These are phyloP conservation scores for Suhomyces tanzawaensis DNA, from an alignment of 805 yeast species.

Conservation along the genomic window DNA sequence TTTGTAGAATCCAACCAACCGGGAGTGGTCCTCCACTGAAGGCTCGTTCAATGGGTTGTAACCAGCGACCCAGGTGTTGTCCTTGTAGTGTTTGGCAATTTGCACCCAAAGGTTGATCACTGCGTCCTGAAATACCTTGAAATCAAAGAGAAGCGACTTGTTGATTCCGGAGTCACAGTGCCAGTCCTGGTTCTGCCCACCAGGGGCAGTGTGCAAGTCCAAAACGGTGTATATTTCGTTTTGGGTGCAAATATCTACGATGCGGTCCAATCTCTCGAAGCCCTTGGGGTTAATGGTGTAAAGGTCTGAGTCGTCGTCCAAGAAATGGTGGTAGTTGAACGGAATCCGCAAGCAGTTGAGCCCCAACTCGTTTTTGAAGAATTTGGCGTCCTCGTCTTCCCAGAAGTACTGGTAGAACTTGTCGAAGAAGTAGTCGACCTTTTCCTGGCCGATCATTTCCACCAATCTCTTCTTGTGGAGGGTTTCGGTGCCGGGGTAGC, in stretches of 20 bases:
- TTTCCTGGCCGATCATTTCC: constrained; percentile 44
- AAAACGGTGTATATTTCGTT: constrained; percentile 48
- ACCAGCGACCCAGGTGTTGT: constrained; percentile 52
- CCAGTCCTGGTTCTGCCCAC: constrained; percentile 58
- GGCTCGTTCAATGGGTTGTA: constrained; percentile 56
- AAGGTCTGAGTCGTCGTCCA: constrained; percentile 46
- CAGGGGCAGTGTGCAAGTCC: constrained; percentile 51
- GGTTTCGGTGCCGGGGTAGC: constrained; percentile 53
- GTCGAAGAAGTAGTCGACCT: constrained; percentile 48
- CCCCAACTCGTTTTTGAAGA: constrained; percentile 38
- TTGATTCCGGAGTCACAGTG: constrained; percentile 48
- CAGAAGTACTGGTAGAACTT: constrained; percentile 54
- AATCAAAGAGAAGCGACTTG: constrained; percentile 50
- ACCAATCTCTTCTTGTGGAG: constrained; percentile 45
- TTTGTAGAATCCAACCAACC: constrained; percentile 39
- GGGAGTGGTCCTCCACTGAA: constrained; percentile 42
- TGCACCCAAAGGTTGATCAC: constrained; percentile 45
- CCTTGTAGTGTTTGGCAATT: constrained; percentile 45
- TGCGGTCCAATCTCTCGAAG: constrained; percentile 41
- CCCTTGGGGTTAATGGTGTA: constrained; percentile 43
- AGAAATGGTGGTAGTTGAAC: constrained; percentile 50
- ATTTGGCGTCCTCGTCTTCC: constrained; percentile 49
- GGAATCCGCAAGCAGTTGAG: constrained; percentile 51
- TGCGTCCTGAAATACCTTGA: constrained; percentile 47
- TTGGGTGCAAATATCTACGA: constrained; percentile 44